phyloP scores from a whole-genome alignment of 2,329 filamentous ascomycete genomes.

The Xylaria sp. region DNA sequence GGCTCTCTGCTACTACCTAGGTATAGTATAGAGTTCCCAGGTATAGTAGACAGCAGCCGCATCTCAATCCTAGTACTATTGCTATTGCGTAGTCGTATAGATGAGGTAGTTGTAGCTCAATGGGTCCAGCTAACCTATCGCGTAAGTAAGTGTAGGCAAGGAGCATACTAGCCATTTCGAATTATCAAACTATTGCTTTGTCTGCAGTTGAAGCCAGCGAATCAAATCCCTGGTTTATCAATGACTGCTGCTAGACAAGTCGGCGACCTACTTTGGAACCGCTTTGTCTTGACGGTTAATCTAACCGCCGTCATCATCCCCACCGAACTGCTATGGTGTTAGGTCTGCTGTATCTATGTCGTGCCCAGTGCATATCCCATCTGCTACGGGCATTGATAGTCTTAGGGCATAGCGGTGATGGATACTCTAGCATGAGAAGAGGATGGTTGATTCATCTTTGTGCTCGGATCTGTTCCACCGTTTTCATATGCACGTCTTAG shows the following conservation, averaged over 20 bases:
- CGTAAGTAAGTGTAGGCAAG: not conserved
- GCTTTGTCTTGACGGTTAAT: constrained; percentile 6
- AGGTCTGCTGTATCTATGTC: not conserved
- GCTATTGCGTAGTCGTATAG: not conserved
- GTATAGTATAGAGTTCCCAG: no score
- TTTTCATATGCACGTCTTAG: not conserved
- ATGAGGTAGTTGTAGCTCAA: not conserved
- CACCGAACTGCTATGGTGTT: not conserved
- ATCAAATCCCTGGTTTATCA: constrained; percentile 22
- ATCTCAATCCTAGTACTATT: not conserved
- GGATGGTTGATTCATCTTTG: not conserved
- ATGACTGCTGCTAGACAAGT: constrained; percentile 15
- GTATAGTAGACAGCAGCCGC: not conserved
- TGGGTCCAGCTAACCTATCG: not conserved
- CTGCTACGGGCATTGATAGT: not conserved
- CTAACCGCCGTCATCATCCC: not conserved
- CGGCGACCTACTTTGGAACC: constrained; percentile 27
- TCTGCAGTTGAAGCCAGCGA: constrained; percentile 20
- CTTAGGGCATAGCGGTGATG: not conserved
- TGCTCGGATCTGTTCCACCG: not conserved
- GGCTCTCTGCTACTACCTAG: not conserved
- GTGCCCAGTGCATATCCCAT: not conserved
- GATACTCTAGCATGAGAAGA: not conserved
- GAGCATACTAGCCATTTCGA: constrained; percentile 3
- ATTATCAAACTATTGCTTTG: constrained; percentile 27